phyloP scores from a whole-genome alignment of 2,329 filamentous ascomycete genomes.

The Leptographium lundbergii region DNA sequence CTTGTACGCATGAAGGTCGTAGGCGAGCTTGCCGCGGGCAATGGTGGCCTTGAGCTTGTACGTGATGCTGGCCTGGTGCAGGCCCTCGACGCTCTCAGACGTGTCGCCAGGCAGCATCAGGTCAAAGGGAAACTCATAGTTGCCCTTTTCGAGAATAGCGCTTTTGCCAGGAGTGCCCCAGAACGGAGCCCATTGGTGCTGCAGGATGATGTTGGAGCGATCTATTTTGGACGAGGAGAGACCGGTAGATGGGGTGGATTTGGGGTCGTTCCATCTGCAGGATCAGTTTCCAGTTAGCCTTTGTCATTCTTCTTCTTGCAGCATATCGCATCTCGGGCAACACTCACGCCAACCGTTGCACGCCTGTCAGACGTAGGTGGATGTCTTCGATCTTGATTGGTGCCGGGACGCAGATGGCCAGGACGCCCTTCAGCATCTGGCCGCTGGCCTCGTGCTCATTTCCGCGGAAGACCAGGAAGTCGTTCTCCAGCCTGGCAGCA shows the following conservation, averaged over 20 bases:
- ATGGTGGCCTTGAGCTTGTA: conserved; percentile 89
- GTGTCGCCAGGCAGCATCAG: conserved; percentile 57
- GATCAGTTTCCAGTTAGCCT: neutral
- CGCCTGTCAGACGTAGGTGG: conserved; percentile 57
- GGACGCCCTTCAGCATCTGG: conserved; percentile 58
- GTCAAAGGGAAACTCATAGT: conserved; percentile 77
- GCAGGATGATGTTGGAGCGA: conserved; percentile 46
- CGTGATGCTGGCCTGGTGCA: conserved; percentile 73
- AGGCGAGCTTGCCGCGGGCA: conserved; percentile 73
- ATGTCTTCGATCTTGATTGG: conserved; percentile 61
- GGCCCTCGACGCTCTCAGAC: conserved; percentile 82
- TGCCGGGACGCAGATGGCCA: conserved; percentile 61
- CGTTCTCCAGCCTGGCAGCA: conserved; percentile 52
- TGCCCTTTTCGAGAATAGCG: conserved; percentile 53
- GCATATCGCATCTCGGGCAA: neutral
- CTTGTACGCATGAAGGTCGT: conserved; percentile 73
- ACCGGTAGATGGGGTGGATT: conserved; percentile 38
- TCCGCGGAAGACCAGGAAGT: conserved; percentile 69
- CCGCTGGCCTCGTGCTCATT: conserved; percentile 63
- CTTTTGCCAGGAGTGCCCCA: conserved; percentile 43
- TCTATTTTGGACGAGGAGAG: conserved; percentile 48
- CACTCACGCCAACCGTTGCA: conserved; percentile 54
- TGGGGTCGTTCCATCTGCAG: conserved; percentile 38
- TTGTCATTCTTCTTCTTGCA: neutral
- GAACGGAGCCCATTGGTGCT: conserved; percentile 58